These are phyloP conservation scores for Platanus orientalis DNA, from an alignment of 164 flowering plant species.

Conservation along the genomic window DNA sequence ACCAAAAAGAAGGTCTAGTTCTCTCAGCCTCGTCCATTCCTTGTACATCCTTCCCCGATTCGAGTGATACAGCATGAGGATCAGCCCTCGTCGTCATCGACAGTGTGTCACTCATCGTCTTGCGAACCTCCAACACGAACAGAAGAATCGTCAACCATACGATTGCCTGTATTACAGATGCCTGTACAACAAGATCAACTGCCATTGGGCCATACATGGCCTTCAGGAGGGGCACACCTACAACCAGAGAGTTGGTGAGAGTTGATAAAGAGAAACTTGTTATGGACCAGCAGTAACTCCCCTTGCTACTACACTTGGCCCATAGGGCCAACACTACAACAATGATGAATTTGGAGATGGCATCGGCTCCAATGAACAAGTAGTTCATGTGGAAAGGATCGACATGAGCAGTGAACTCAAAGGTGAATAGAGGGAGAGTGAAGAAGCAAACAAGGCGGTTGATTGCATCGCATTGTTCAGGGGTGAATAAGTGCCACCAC, in stretches of 20 bases:
- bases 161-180: conserved; percentile 52
- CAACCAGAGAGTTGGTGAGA: conserved; percentile 56
- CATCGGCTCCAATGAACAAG: conserved; percentile 52
- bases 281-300: conserved; percentile 60
- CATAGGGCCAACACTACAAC: conserved; percentile 44
- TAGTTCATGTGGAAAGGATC: conserved; percentile 63
- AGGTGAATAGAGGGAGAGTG: conserved; percentile 67
- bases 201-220: conserved; percentile 67
- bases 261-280: conserved; percentile 66
- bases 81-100: background rate
- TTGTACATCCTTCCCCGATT: conserved; percentile 25
- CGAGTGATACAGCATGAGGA: conserved; percentile 2
- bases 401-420: conserved; percentile 48
- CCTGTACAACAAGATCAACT: conserved; percentile 61
- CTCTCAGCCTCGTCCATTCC: conserved; percentile 2
- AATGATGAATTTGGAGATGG: conserved; percentile 47
- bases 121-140: conserved; percentile 51
- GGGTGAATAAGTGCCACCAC: conserved; percentile 63
- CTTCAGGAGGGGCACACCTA: conserved; percentile 63
- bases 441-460: conserved; percentile 60
- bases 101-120: conserved; percentile 18
- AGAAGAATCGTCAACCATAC: conserved; percentile 57
- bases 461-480: conserved; percentile 53
- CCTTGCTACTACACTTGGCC: conserved; percentile 59
- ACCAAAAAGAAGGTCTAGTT: conserved; percentile 33